A percentile compares a stretch with the other conserved stretches of the same genome.
phyloP scores from a whole-genome alignment of 257 asterid species.

The Fraxinus pennsylvanica region DNA sequence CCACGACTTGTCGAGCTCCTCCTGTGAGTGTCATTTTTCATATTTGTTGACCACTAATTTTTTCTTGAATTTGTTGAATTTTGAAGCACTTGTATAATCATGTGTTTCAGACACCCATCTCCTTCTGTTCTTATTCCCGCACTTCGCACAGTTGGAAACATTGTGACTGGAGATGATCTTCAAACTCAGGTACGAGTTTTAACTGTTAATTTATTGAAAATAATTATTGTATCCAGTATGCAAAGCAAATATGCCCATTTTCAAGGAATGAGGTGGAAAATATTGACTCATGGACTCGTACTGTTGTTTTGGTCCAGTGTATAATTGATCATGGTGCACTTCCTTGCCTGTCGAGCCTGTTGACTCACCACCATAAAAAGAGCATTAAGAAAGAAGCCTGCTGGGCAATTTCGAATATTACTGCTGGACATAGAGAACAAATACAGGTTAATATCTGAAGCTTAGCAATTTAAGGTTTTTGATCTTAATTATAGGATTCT shows the following conservation, averaged over 20 bases:
- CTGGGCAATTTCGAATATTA: slow-evolving; percentile 89
- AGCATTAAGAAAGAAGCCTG: slow-evolving; percentile 96
- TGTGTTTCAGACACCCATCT: slow-evolving; percentile 73
- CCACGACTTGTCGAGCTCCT: slow-evolving; percentile 81
- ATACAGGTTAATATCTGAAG: slow-evolving; percentile 57
- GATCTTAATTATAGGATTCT: slow-evolving; percentile 5
- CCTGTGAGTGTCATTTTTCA: slow-evolving; percentile 55
- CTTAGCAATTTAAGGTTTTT: slow-evolving; percentile 5
- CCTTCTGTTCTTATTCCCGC: slow-evolving; percentile 96
- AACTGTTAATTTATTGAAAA: not conserved
- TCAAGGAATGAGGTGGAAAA: not conserved
- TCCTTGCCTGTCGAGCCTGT: slow-evolving; percentile 64
- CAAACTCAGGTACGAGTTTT: slow-evolving; percentile 72
- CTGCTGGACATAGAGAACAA: slow-evolving; percentile 89
- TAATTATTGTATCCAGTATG: slow-evolving; percentile 3
- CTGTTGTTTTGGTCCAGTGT: slow-evolving; percentile 42
- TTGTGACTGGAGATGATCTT: slow-evolving; percentile 87
- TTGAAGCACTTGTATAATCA: not conserved
- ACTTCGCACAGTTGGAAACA: slow-evolving; percentile 89
- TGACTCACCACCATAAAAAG: slow-evolving; percentile 89
- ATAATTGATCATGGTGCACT: slow-evolving; percentile 80
- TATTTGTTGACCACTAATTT: not conserved
- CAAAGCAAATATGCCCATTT: not conserved
- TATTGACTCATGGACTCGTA: not conserved
- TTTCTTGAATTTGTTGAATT: slow-evolving; percentile 5